phyloP scores from a whole-genome alignment of 2,329 filamentous ascomycete genomes.

The Bipolaris bicolor region DNA sequence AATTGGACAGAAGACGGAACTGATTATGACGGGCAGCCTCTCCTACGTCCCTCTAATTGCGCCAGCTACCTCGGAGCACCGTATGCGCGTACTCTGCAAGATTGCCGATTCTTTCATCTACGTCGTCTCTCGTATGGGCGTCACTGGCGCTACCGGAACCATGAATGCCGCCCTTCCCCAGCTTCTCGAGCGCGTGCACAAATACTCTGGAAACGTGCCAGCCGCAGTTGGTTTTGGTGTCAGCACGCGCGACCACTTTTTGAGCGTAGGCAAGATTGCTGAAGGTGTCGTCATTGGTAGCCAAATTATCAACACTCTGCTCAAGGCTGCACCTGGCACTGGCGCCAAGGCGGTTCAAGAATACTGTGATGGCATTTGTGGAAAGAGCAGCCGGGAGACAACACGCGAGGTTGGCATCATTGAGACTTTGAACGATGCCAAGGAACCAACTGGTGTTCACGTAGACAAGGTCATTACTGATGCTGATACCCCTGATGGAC shows the following conservation, averaged over 20 bases:
- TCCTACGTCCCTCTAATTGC: slow-evolving; percentile 98
- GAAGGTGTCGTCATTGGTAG: slow-evolving; percentile 97
- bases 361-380: slow-evolving; percentile 79
- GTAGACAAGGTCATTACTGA: slow-evolving; percentile 72
- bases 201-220: slow-evolving; percentile 88
- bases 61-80: slow-evolving; percentile 85
- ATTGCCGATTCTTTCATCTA: slow-evolving; percentile 99
- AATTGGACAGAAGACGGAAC: background rate
- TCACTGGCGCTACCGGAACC: slow-evolving; percentile 86
- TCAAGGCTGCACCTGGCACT: slow-evolving; percentile 69
- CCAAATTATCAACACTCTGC: slow-evolving; percentile 85
- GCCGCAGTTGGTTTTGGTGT: slow-evolving; percentile 95
- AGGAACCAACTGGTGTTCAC: slow-evolving; percentile 67
- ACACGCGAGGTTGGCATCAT: slow-evolving; percentile 73
- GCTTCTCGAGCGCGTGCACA: slow-evolving; percentile 83
- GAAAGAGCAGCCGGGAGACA: slow-evolving; percentile 58
- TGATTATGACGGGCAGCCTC: slow-evolving; percentile 59
- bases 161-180: slow-evolving; percentile 82
- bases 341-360: slow-evolving; percentile 77
- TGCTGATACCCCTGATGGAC: slow-evolving; percentile 60
- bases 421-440: slow-evolving; percentile 68
- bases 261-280: slow-evolving; percentile 80
- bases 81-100: slow-evolving; percentile 94
- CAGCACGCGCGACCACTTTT: slow-evolving; percentile 92
- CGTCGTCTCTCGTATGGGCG: slow-evolving; percentile 95